A percentile compares a stretch with the other conserved stretches of the same genome.
phyloP scores from a whole-genome alignment of 1,139 yeast species.

The Debaryomycetaceae sp. region DNA sequence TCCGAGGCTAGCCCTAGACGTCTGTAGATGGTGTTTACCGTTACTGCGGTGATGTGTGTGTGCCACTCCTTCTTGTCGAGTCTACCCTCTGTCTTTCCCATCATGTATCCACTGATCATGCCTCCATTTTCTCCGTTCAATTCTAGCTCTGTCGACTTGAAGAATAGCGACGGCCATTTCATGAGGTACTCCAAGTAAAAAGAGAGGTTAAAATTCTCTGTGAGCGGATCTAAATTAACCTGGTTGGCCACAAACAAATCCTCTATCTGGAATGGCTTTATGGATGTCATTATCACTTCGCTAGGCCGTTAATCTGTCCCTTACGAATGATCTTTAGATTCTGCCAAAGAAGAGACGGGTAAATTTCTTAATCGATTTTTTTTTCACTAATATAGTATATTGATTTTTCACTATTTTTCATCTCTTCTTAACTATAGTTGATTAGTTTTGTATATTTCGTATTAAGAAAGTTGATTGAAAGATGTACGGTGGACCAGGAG shows the following conservation, averaged over 20 bases:
- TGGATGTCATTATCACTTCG: constrained; percentile 58
- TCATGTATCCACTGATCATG: constrained; percentile 71
- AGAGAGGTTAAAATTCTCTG: constrained; percentile 83
- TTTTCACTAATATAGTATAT: neutral
- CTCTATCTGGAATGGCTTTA: constrained; percentile 80
- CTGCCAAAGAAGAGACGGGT: neutral
- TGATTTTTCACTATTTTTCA: neutral
- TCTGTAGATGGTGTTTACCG: constrained; percentile 79
- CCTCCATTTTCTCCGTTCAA: constrained; percentile 15
- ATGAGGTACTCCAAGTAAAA: constrained; percentile 82
- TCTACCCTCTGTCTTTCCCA: constrained; percentile 94
- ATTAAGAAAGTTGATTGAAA: constrained; percentile 6
- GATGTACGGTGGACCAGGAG: constrained; percentile 81
- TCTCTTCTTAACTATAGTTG: neutral
- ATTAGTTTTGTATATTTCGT: too few species aligned
- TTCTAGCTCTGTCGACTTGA: constrained; percentile 57
- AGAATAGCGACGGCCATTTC: constrained; percentile 86
- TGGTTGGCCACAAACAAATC: constrained; percentile 72
- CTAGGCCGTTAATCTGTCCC: too few species aligned
- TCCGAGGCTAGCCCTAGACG: constrained; percentile 81
- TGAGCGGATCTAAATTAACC: constrained; percentile 80
- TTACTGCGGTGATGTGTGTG: constrained; percentile 94
- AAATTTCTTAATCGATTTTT: neutral
- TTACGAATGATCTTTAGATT: neutral
- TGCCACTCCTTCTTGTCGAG: constrained; percentile 78